A percentile compares a stretch with the other conserved stretches of the same genome.
phyloP scores from a whole-genome alignment of 805 yeast genomes.

The Yamadazyma nakazawae region DNA sequence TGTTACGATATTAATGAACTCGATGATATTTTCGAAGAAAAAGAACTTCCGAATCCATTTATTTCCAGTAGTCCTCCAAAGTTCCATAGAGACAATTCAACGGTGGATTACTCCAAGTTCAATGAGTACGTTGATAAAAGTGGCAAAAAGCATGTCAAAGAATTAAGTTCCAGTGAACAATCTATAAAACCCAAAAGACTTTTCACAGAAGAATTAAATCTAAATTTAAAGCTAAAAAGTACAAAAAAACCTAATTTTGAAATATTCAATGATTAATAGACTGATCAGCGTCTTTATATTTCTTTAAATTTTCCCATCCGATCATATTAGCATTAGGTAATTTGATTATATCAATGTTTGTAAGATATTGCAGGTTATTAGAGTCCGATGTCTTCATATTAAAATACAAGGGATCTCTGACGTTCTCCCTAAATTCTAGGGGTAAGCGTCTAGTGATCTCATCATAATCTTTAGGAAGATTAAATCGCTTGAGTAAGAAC shows the following conservation, averaged over 20 bases:
- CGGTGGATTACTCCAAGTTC: conserved; percentile 31
- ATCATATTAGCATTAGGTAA: conserved; percentile 41
- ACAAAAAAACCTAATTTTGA: conserved; percentile 3
- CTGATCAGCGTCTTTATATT: conserved; percentile 20
- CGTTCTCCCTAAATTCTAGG: conserved; percentile 27
- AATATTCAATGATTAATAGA: conserved; percentile 11
- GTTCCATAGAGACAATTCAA: not conserved
- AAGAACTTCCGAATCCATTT: conserved; percentile 26
- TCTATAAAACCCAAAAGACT: conserved; percentile 38
- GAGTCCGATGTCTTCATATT: conserved; percentile 28
- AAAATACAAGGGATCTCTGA: conserved; percentile 36
- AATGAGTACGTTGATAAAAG: conserved; percentile 37
- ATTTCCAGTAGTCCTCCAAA: conserved; percentile 8
- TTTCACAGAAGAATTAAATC: conserved; percentile 5
- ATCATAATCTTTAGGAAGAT: conserved; percentile 29
- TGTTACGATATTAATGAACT: conserved; percentile 13
- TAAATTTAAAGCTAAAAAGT: conserved; percentile 1
- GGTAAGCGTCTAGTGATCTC: conserved; percentile 35
- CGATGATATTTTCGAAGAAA: conserved; percentile 10
- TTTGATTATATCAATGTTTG: conserved; percentile 37
- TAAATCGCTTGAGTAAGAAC: conserved; percentile 23
- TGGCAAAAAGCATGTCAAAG: conserved; percentile 32
- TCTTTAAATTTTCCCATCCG: conserved; percentile 43
- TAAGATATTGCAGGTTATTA: conserved; percentile 31
- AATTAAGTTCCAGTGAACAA: conserved; percentile 27